Conservation (phyloP, 805 yeast genomes). For the Ascoidea rubescens region DNA sequence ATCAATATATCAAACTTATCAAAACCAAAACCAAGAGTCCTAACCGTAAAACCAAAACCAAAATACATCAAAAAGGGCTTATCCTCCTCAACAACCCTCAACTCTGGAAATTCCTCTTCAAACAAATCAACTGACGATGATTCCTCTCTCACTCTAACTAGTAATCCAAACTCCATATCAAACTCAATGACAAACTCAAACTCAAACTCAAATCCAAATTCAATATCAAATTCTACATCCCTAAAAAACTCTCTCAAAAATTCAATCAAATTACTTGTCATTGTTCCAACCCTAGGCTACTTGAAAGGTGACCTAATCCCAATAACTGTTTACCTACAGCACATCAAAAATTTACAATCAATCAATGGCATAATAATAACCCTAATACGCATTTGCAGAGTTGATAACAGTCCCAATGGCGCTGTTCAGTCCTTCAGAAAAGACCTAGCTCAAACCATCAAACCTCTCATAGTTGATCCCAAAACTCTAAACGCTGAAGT, state of each 20-base stretch:
- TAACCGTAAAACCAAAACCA: constrained; percentile 26
- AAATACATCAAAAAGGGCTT: no score
- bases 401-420: constrained; percentile 39
- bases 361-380: constrained; percentile 68
- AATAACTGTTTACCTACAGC: constrained; percentile 49
- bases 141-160: neutral
- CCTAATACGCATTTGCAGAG: constrained; percentile 61
- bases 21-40: constrained; percentile 49
- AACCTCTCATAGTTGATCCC: constrained; percentile 73
- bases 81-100: neutral
- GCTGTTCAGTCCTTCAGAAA: constrained; percentile 59
- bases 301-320: constrained; percentile 72
- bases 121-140: neutral
- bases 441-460: constrained; percentile 64
- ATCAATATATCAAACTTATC: constrained; percentile 58
- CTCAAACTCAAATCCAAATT: constrained; percentile 5
- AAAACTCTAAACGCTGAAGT: constrained; percentile 39
- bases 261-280: constrained; percentile 28
- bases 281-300: constrained; percentile 50
- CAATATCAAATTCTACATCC: neutral
- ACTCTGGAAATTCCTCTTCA: no score
- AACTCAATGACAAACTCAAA: constrained; percentile 8
- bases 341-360: constrained; percentile 56
- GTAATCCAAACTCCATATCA: neutral
- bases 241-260: constrained; percentile 6